Conservation (phyloP, 2,329 filamentous ascomycete genomes). For the Sclerotinia glacialis region DNA sequence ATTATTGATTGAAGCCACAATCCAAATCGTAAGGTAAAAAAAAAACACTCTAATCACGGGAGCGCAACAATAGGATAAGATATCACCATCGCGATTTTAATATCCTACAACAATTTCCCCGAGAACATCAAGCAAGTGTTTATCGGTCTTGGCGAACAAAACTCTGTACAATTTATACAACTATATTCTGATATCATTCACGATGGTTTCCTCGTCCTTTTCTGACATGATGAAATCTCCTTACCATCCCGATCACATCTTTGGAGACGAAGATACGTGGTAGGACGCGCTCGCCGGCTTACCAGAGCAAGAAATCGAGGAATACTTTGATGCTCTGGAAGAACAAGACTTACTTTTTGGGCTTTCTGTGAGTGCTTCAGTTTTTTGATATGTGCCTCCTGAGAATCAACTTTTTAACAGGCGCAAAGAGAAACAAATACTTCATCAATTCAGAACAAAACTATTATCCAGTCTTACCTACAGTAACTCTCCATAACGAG, state of each 20-base stretch:
- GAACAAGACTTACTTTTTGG: not conserved
- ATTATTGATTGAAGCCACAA: not conserved
- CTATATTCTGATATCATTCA: not conserved
- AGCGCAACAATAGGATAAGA: not conserved
- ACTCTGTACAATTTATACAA: not conserved
- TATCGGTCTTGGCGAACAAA: not conserved
- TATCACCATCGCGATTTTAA: not conserved
- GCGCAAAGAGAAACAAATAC: not conserved
- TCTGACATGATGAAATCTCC: not conserved
- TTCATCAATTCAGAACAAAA: not conserved
- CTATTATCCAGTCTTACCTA: not conserved
- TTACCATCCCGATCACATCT: not conserved
- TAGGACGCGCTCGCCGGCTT: not conserved
- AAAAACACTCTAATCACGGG: not conserved
- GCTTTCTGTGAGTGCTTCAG: not conserved
- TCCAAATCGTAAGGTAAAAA: too few relatives aligned
- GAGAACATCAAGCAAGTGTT: not conserved
- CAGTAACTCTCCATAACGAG: not conserved
- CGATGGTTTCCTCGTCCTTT: not conserved
- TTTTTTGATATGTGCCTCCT: not conserved
- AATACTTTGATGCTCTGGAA: not conserved
- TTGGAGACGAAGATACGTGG: not conserved
- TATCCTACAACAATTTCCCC: not conserved
- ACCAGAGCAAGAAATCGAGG: not conserved
- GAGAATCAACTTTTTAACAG: not conserved